Evolutionary conservation across 192 early-diverging fungal species (phyloP).

Genomic region (Backusella mclennaniae): DNA sequence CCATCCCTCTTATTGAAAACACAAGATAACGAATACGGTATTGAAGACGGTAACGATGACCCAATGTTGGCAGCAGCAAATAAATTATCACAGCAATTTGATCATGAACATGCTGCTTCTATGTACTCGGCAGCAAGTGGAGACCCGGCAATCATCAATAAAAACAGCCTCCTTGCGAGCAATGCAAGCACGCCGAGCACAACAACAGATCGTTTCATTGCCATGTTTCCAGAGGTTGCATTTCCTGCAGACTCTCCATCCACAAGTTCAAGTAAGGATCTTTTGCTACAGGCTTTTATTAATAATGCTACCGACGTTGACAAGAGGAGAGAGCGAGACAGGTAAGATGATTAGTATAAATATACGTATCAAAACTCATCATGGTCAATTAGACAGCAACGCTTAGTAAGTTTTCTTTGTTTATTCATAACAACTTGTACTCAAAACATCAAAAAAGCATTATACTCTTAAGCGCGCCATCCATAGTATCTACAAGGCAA

Average conservation of each 20-base stretch:
- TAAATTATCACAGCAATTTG: neutral
- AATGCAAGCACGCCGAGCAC: neutral
- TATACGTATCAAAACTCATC: neutral
- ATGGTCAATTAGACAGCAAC: neutral
- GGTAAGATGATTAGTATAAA: neutral
- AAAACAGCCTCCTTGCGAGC: neutral
- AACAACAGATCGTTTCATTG: neutral
- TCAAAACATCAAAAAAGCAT: slow-evolving; percentile 10
- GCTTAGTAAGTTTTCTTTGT: neutral
- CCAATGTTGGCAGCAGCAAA: neutral
- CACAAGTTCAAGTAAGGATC: neutral
- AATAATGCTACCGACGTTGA: neutral
- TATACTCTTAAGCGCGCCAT: slow-evolving; percentile 26
- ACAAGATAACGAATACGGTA: neutral
- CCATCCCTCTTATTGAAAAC: neutral
- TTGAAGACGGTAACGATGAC: neutral
- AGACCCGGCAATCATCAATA: neutral
- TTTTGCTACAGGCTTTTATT: neutral
- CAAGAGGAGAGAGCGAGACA: slow-evolving; percentile 3
- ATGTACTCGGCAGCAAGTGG: neutral
- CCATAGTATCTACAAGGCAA: slow-evolving; percentile 13
- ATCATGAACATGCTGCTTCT: neutral
- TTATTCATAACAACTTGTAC: neutral
- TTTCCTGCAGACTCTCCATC: no score
- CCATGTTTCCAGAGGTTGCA: neutral